Conservation (phyloP, 306 rosid genomes). For the Leucaena leucocephala region DNA sequence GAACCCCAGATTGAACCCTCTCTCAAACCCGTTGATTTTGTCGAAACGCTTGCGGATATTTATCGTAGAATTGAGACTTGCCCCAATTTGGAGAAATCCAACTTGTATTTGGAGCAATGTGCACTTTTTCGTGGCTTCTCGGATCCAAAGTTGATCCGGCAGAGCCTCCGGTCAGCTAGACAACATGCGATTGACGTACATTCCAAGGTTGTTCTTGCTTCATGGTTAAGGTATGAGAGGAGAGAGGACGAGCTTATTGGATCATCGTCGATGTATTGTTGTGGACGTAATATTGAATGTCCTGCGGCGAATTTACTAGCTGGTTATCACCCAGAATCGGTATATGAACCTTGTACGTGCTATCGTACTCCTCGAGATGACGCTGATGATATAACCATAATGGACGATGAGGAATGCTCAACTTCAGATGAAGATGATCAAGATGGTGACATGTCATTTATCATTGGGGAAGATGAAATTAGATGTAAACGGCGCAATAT, state of each 20-base stretch:
- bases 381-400: background rate
- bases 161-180: slow-evolving; percentile 70
- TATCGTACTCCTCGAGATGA: slow-evolving; percentile 22
- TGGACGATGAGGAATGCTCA: slow-evolving; percentile 52
- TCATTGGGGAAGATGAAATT: slow-evolving; percentile 67
- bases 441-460: slow-evolving; percentile 63
- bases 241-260: slow-evolving; percentile 82
- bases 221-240: slow-evolving; percentile 79
- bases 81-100: slow-evolving; percentile 55
- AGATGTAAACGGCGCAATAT: slow-evolving; percentile 67
- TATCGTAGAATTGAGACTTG: slow-evolving; percentile 54
- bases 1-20: slow-evolving; percentile 66
- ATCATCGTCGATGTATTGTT: slow-evolving; percentile 60
- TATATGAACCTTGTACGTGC: slow-evolving; percentile 62
- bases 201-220: slow-evolving; percentile 64
- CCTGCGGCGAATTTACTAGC: slow-evolving; percentile 61
- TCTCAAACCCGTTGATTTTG: slow-evolving; percentile 55
- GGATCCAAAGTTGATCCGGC: slow-evolving; percentile 67
- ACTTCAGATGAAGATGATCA: slow-evolving; percentile 59
- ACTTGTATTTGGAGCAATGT: slow-evolving; percentile 63
- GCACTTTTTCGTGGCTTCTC: slow-evolving; percentile 50
- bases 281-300: slow-evolving; percentile 72
- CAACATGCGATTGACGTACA: slow-evolving; percentile 79
- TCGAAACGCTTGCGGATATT: slow-evolving; percentile 49
- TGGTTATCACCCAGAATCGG: slow-evolving; percentile 72